Percentiles rank a stretch among this genome's conserved stretches.
Conservation (phyloP, 1,284 basidiomycete genomes). For the Megacollybia platyphylla region DNA sequence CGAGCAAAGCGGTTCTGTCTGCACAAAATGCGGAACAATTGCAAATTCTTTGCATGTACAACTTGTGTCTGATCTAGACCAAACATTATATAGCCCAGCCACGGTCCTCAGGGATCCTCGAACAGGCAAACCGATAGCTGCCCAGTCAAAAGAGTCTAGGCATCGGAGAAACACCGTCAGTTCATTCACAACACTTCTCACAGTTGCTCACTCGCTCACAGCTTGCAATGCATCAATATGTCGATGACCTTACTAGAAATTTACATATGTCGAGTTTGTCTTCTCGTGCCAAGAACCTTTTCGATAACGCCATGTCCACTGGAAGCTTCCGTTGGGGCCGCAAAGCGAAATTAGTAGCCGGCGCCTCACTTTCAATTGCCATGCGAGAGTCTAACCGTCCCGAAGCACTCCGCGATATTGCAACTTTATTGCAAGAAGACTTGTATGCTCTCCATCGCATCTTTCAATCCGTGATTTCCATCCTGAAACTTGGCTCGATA, state of each 20-base stretch:
- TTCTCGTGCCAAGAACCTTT: slow-evolving; percentile 48
- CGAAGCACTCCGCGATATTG: slow-evolving; percentile 53
- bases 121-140: slow-evolving; percentile 41
- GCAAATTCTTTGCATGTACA: slow-evolving; percentile 44
- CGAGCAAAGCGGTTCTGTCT: slow-evolving; percentile 46
- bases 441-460: slow-evolving; percentile 34
- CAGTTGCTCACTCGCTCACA: slow-evolving; percentile 16
- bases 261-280: slow-evolving; percentile 42
- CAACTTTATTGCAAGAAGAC: slow-evolving; percentile 46
- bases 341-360: slow-evolving; percentile 51
- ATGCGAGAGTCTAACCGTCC: slow-evolving; percentile 54
- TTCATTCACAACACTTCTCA: slow-evolving; percentile 9
- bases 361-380: slow-evolving; percentile 52
- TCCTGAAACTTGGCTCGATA: slow-evolving; percentile 22
- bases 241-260: slow-evolving; percentile 40
- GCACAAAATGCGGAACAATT: slow-evolving; percentile 53
- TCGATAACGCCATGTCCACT: slow-evolving; percentile 46
- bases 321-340: slow-evolving; percentile 56
- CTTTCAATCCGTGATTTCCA: slow-evolving; percentile 29
- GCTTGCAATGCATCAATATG: slow-evolving; percentile 50
- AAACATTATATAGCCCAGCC: slow-evolving; percentile 21
- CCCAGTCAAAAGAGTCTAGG: slow-evolving; percentile 47
- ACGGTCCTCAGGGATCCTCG: slow-evolving; percentile 27
- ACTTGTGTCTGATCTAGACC: slow-evolving; percentile 32
- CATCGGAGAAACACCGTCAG: slow-evolving; percentile 47